Evolutionary conservation across 345 rosid genomes (phyloP).

Genomic region (Brassica napus): Da-Ae NC_063442.1:31419001-31419500

Average conservation of each 20-base stretch:
- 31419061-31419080: neutral
- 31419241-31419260: too few species aligned
- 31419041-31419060: neutral
- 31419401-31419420: constrained; percentile 74
- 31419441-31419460: neutral
- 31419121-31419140: constrained; percentile 73
- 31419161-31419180: constrained; percentile 85
- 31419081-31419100: neutral
- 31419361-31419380: constrained; percentile 55
- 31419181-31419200: constrained; percentile 69
- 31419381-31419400: constrained; percentile 57
- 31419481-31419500: neutral
- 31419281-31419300: constrained; percentile 13
- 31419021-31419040: constrained; percentile 1
- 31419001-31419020: constrained; percentile 70
- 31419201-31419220: neutral
- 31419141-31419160: constrained; percentile 63
- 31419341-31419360: neutral
- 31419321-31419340: neutral
- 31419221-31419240: too few species aligned
- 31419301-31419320: neutral
- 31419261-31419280: neutral
- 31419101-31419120: constrained; percentile 49
- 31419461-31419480: neutral
- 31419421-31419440: constrained; percentile 66